phyloP scores from a whole-genome alignment of 768 basidiomycete species.

The Kwoniella shandongensis region DNA sequence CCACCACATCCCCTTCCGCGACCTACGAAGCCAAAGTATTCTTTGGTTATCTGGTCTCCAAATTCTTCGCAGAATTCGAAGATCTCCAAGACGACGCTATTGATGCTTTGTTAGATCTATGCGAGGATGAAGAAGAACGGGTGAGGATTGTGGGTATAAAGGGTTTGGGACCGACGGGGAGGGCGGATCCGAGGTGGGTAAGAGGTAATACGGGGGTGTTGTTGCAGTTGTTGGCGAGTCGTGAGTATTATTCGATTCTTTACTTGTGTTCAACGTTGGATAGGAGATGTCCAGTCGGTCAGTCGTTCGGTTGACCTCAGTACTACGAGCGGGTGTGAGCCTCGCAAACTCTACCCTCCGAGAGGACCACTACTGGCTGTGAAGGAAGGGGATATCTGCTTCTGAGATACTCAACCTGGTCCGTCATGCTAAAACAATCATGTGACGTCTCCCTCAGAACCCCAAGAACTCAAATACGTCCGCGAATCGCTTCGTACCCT shows the following conservation, averaged over 20 bases:
- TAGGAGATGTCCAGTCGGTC: no score
- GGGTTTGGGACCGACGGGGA: slow-evolving; percentile 38
- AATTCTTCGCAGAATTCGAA: slow-evolving; percentile 42
- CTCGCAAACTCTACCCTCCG: no score
- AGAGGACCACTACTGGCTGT: no score
- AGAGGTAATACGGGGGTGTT: slow-evolving; percentile 46
- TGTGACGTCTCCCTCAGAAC: slow-evolving; percentile 22
- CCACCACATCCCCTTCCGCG: slow-evolving; percentile 22
- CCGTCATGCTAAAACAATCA: no score
- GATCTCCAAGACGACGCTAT: slow-evolving; percentile 44
- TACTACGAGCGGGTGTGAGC: no score
- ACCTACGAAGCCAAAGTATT: slow-evolving; percentile 27
- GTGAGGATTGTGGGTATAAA: slow-evolving; percentile 45
- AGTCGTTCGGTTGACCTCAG: no score
- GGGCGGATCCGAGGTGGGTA: slow-evolving; percentile 45
- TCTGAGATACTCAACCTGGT: no score
- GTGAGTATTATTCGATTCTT: slow-evolving; percentile 22
- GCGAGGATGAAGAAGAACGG: slow-evolving; percentile 49
- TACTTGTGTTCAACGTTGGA: background rate
- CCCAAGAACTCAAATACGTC: slow-evolving; percentile 37
- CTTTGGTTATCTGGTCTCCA: slow-evolving; percentile 36
- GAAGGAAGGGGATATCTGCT: no score
- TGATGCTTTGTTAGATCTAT: slow-evolving; percentile 45
- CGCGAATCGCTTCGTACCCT: slow-evolving; percentile 29
- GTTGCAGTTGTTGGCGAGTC: slow-evolving; percentile 43